Conservation (phyloP, 768 basidiomycete genomes). For the Termitomyces sp. region DNA sequence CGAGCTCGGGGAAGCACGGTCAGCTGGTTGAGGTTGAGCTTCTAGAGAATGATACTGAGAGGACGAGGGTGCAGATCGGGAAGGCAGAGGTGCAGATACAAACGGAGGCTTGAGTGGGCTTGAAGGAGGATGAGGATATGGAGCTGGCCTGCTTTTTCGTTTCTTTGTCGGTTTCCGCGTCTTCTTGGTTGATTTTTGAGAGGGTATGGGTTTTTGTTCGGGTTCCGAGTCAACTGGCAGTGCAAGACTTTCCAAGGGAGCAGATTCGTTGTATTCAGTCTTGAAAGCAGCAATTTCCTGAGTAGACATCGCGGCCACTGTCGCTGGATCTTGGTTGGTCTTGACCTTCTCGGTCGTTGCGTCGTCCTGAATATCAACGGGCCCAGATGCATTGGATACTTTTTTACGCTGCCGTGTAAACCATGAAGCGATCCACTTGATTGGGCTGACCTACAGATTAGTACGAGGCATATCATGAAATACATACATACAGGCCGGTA, state of each 20-base stretch:
- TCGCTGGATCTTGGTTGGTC: neutral
- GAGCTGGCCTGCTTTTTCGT: neutral
- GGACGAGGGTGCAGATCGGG: neutral
- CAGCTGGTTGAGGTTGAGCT: neutral
- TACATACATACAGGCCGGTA: slow-evolving; percentile 28
- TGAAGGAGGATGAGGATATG: neutral
- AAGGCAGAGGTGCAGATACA: slow-evolving; percentile 2
- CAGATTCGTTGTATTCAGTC: slow-evolving; percentile 5
- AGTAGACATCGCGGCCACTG: slow-evolving; percentile 1
- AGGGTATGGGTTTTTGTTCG: neutral
- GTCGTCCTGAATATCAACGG: neutral
- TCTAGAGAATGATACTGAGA: neutral
- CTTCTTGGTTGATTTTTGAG: neutral
- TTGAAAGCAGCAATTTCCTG: slow-evolving; percentile 10
- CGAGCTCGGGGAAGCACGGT: slow-evolving; percentile 1
- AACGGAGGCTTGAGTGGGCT: slow-evolving; percentile 6
- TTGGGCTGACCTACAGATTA: slow-evolving; percentile 12
- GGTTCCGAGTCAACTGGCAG: neutral
- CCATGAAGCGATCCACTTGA: slow-evolving; percentile 32
- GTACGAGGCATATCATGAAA: neutral
- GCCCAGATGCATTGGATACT: slow-evolving; percentile 11
- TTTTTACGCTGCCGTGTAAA: slow-evolving; percentile 25
- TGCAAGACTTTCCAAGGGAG: neutral
- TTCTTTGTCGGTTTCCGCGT: neutral
- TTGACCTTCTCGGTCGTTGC: neutral